phyloP scores from a whole-genome alignment of 495 filamentous ascomycete genomes.

The Hypoxylon cercidicola region DNA sequence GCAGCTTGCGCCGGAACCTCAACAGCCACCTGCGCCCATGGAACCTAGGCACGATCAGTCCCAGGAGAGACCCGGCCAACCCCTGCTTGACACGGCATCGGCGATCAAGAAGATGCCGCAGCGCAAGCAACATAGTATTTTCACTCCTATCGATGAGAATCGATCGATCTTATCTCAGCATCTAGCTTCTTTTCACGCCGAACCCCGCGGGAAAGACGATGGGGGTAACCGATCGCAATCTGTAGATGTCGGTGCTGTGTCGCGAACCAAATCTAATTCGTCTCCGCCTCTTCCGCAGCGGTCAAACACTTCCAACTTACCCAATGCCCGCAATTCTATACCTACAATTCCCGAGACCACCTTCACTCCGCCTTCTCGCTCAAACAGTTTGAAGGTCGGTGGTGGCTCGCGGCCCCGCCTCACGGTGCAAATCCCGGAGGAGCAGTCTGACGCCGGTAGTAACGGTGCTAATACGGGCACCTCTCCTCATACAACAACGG shows the following conservation, averaged over 20 bases:
- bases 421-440: conserved; percentile 93
- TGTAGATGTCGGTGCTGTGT: conserved; percentile 67
- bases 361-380: conserved; percentile 77
- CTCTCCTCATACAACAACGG: conserved; percentile 74
- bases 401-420: conserved; percentile 80
- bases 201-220: conserved; percentile 57
- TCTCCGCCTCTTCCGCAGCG: conserved; percentile 63
- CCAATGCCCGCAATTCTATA: conserved; percentile 62
- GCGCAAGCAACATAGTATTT: conserved; percentile 88
- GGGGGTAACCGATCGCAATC: conserved; percentile 67
- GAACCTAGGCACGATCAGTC: conserved; percentile 58
- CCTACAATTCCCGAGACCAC: conserved; percentile 64
- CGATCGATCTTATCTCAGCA: conserved; percentile 88
- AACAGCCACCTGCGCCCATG: conserved; percentile 53
- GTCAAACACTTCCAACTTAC: conserved; percentile 53
- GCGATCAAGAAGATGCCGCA: conserved; percentile 77
- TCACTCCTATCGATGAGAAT: conserved; percentile 94
- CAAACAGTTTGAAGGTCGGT: conserved; percentile 68
- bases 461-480: conserved; percentile 74
- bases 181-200: conserved; percentile 68
- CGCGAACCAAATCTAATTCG: conserved; percentile 52
- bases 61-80: conserved; percentile 51
- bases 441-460: conserved; percentile 83
- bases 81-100: conserved; percentile 53
- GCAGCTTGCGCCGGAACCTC: conserved; percentile 46